These are phyloP conservation scores for Aspergillus luchuensis DNA, from an alignment of 2,329 filamentous ascomycete species.

Conservation along the genomic window DNA sequence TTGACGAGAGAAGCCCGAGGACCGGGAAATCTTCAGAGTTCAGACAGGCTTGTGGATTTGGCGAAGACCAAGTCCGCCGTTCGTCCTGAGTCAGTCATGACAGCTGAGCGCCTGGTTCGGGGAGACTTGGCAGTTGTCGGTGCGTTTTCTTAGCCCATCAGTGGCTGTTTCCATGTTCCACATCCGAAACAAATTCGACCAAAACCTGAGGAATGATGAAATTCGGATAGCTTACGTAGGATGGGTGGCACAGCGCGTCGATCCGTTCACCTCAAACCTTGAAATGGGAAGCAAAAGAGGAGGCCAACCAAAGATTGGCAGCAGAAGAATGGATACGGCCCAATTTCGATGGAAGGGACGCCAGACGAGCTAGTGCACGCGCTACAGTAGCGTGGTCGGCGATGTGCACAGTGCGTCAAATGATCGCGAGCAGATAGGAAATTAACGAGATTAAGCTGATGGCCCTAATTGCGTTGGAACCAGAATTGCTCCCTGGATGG, in stretches of 20 bases:
- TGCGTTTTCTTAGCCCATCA: too few species aligned
- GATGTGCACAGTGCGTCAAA: slow-evolving; percentile 18
- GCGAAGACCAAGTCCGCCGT: not conserved
- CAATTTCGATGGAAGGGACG: not conserved
- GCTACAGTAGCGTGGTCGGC: slow-evolving; percentile 13
- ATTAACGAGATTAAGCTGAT: slow-evolving; percentile 9
- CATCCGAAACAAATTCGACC: not conserved
- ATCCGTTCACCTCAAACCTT: not conserved
- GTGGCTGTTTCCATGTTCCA: not conserved
- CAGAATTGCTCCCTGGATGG: not conserved
- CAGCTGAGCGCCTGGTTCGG: not conserved
- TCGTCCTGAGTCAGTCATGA: not conserved
- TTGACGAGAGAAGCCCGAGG: not conserved
- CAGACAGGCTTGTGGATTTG: too few species aligned
- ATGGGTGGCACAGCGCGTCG: not conserved
- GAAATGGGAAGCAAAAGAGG: not conserved
- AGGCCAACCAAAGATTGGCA: not conserved
- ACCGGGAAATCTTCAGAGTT: not conserved
- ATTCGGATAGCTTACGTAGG: slow-evolving; percentile 1
- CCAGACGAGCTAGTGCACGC: slow-evolving; percentile 5
- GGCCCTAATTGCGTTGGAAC: not conserved
- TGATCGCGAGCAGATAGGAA: slow-evolving; percentile 11
- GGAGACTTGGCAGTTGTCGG: not conserved
- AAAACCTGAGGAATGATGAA: not conserved
- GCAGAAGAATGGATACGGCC: slow-evolving; percentile 2